A percentile compares a stretch with the other conserved stretches of the same genome.
Evolutionary conservation across 768 basidiomycete species (phyloP).

Genomic region (Lentinula detonsa): DNA sequence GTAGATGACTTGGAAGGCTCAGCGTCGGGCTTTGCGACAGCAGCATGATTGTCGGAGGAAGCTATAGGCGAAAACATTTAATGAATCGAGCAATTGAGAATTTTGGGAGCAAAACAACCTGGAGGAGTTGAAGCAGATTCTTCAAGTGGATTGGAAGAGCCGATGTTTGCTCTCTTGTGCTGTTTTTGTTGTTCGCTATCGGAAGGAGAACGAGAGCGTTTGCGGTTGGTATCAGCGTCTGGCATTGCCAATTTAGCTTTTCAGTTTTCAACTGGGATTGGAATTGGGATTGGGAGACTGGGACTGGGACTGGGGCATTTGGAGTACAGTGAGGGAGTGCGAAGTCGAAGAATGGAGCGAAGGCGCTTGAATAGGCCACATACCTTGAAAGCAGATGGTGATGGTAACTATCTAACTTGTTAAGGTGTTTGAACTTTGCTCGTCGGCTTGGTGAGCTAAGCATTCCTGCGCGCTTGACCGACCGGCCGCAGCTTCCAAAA

Average conservation of each 20-base stretch:
- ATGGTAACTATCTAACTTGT: neutral
- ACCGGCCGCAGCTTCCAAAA: neutral
- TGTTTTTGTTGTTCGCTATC: conserved; percentile 76
- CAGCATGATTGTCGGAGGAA: conserved; percentile 39
- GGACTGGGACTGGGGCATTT: neutral
- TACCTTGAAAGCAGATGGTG: neutral
- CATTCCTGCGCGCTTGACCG: neutral
- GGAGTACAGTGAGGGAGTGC: neutral
- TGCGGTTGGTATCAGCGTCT: conserved; percentile 81
- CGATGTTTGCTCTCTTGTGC: conserved; percentile 81
- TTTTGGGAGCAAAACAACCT: conserved; percentile 29
- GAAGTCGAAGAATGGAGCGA: neutral
- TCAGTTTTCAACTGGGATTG: conserved; percentile 3
- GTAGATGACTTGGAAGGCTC: conserved; percentile 1
- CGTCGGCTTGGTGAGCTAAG: neutral
- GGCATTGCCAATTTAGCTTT: conserved; percentile 65
- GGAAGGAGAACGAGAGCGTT: conserved; percentile 82
- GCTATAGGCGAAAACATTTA: conserved; percentile 43
- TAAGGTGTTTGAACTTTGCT: neutral
- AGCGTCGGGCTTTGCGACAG: conserved; percentile 9
- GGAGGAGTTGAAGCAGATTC: conserved; percentile 47
- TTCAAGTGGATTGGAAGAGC: conserved; percentile 57
- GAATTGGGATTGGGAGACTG: conserved; percentile 2
- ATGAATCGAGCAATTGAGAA: conserved; percentile 40
- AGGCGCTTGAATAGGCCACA: neutral